Conservation (phyloP, 441 rosid genomes). For the Breynia disticha region DNA sequence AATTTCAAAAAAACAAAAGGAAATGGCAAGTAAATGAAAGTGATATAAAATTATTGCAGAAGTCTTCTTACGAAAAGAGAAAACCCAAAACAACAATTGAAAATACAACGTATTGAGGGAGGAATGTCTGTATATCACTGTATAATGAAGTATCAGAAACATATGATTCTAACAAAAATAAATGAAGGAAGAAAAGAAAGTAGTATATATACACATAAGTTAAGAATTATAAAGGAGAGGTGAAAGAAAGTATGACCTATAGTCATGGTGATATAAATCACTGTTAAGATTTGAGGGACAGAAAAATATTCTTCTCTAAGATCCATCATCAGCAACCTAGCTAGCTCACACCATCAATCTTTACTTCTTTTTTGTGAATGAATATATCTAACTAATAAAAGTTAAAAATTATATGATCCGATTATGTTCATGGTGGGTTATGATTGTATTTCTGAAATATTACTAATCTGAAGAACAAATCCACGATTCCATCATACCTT, state of each 20-base stretch:
- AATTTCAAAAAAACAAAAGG: too few species aligned
- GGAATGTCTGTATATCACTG: too few species aligned
- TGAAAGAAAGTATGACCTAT: not conserved
- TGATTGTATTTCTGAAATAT: not conserved
- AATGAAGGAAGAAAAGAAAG: not conserved
- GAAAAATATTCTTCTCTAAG: not conserved
- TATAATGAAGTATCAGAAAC: too few species aligned
- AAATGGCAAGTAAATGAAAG: too few species aligned
- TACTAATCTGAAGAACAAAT: conserved; percentile 61
- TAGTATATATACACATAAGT: not conserved
- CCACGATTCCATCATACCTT: conserved; percentile 81
- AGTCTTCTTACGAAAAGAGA: too few species aligned
- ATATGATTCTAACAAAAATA: too few species aligned
- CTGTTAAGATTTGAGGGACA: not conserved
- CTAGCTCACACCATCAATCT: not conserved
- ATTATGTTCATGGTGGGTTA: not conserved
- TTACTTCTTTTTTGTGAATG: not conserved
- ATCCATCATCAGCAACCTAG: not conserved
- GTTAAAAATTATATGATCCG: too few species aligned
- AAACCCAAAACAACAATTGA: too few species aligned
- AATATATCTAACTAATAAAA: not conserved
- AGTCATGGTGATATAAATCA: not conserved
- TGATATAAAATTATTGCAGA: too few species aligned
- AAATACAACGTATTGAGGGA: too few species aligned
- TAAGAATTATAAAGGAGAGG: not conserved